Evolutionary conservation across 345 rosid species (phyloP), one percentile per base, ranked within the genome.

Genomic region (Melaleuca alternifolia): DNA sequence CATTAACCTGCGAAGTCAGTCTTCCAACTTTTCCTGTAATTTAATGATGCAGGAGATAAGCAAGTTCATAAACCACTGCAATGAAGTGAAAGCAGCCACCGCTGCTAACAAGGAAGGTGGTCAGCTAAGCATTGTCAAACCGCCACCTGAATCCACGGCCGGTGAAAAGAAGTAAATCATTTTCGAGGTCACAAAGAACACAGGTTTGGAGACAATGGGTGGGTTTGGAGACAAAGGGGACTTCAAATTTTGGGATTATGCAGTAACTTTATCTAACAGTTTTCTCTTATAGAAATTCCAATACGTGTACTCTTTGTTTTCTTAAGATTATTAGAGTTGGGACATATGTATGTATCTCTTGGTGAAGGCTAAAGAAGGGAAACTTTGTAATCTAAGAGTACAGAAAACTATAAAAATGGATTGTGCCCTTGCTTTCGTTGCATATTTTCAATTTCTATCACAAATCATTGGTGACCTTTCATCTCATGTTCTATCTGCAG

Each of bases 41-140:
- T 6, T 71, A 16, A 59, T 62, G 53, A 54, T 83, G 83, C 92
- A 96, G 99, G 98, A 95, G 86, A 87, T 95, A 76, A 95, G 91
- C 85, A 96, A 96, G 90, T 97, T 97, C 89, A 94, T 96, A 85
- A 97, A 97, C 90, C 96, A 92, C 23, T 94, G 97, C 93, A 96
- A 96, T 37, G 99, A 95, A 93, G 87, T 93, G 86, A 96, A 95
- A 90, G 95, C 97, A 51, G 97, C 98, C 48, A 94, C 96, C 16
- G 85, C 93, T 30, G 98, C 97, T 37, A 90, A 92, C 88, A 94
- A 96, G 86, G 96, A 92, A 87, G 98, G 99, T 24, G 98, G 98
- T 37, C 97, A 92, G 86, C 92, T 96, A 30, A 92, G 93, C 50
- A 91, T 95, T 23, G 88, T 97, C 53, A 95, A 95, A 84, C 79